Base-by-base conservation (phyloP, 1,284 basidiomycete genomes). In the Hypsizygus ulmarius region DNA sequence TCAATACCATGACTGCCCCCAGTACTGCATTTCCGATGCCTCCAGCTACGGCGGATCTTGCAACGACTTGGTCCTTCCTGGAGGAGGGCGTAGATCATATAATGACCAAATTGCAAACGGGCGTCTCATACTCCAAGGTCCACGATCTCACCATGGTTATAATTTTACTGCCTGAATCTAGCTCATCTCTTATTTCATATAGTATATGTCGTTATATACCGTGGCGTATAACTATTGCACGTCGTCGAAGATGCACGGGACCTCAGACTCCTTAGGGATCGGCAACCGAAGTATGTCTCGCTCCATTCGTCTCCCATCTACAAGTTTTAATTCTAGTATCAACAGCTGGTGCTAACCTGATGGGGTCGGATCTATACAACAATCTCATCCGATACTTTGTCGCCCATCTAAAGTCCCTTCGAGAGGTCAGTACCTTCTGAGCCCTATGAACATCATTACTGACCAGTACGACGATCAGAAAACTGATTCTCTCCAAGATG, bases 191-290 rank as follows among this genome's bases (percentile, higher is more conserved):
- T 27, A 11, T 39, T 29, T 30, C 12, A 5, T 15, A 47, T 36
- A 71, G 74, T 96, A 96, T 71, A 96, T 97, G 85, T 82, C 87
- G 53, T 79, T 94, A 47, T 96, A 95, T 69, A 93, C 90, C 39
- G 87, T 92, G 43, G 89, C 90, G 5, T 97, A 97, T 77, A 94
- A 97, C 72, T 96, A 94, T 65, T 96, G 93, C 65, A 95, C 91
- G n/a, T 86, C 83, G n/a, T 87, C 84, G 9, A 82, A 86, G 59
- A 87, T 90, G 78, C 81, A 80, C 59, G 74, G 71, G 25, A 65
- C 72, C n/a, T 63, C 58, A 30, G 79, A 81, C 43, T 46, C 57
- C 32, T 55, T 61, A 28, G 61, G 60, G 18, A 61, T 67, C 46
- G 73, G 73, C 14, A 80, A 77, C 55, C 74, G 84, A 60, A 82